Percentiles rank a stretch among this genome's conserved stretches.
phyloP scores from a whole-genome alignment of 108 stramenopile genomes.

The Nitzschia putrida region DNA sequence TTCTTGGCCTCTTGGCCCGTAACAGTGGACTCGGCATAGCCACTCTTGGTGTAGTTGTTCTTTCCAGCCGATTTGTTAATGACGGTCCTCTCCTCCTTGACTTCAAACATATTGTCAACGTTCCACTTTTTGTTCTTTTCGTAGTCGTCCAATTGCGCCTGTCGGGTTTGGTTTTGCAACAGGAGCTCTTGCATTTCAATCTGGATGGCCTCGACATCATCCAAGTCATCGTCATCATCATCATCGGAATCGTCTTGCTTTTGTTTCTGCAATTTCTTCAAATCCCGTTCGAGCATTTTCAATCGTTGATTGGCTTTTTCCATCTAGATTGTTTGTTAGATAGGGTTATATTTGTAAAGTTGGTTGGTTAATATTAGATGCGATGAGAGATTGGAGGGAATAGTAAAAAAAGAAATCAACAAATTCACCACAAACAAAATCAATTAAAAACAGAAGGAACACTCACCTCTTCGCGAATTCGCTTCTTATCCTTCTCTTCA shows the following conservation, averaged over 20 bases:
- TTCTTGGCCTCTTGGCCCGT: slow-evolving; percentile 37
- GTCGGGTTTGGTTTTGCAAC: slow-evolving; percentile 53
- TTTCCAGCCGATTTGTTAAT: slow-evolving; percentile 79
- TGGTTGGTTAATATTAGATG: neutral
- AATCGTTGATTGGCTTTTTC: slow-evolving; percentile 80
- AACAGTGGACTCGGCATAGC: slow-evolving; percentile 64
- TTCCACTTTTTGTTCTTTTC: slow-evolving; percentile 98
- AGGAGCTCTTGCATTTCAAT: slow-evolving; percentile 81
- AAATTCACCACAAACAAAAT: too few relatives aligned
- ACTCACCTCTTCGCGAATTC: slow-evolving; percentile 76
- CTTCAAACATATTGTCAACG: slow-evolving; percentile 95
- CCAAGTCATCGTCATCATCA: slow-evolving; percentile 83
- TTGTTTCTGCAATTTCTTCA: slow-evolving; percentile 48
- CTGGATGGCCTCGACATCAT: slow-evolving; percentile 78
- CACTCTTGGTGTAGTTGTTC: slow-evolving; percentile 64
- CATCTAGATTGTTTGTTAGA: slow-evolving; percentile 57
- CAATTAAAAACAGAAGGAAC: too few relatives aligned
- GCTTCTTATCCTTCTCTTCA: slow-evolving; percentile 86
- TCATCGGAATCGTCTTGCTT: slow-evolving; percentile 38
- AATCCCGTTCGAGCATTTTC: slow-evolving; percentile 69
- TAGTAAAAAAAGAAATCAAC: too few relatives aligned
- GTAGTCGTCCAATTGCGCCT: slow-evolving; percentile 83
- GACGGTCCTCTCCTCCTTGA: slow-evolving; percentile 91
- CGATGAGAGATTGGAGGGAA: neutral
- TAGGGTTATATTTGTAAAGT: neutral